These are phyloP conservation scores for Lignosus rhinocerotis DNA, from an alignment of 1,284 basidiomycete species.

Conservation along the genomic window DNA sequence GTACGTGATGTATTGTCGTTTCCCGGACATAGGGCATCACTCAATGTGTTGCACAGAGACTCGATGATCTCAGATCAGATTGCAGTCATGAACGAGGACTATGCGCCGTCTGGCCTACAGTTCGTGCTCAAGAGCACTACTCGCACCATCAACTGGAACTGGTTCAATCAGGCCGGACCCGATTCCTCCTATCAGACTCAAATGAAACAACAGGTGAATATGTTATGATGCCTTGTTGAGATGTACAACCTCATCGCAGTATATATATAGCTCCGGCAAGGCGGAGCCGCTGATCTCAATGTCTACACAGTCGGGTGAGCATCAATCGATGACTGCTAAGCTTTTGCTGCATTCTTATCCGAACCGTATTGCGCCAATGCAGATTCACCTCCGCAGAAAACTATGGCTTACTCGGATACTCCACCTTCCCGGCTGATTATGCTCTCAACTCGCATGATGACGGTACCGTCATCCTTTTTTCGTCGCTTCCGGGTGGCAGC, in stretches of 20 bases:
- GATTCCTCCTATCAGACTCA: constrained; percentile 40
- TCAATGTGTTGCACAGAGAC: constrained; percentile 31
- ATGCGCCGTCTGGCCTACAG: constrained; percentile 41
- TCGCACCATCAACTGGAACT: constrained; percentile 47
- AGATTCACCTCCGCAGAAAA: constrained; percentile 38
- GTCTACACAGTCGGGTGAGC: constrained; percentile 51
- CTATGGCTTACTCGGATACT: constrained; percentile 48
- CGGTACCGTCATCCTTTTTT: constrained; percentile 51
- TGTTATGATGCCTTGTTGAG: neutral
- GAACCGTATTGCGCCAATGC: neutral
- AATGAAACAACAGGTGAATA: constrained; percentile 45
- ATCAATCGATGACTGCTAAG: neutral
- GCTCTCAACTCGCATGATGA: constrained; percentile 41
- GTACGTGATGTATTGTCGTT: constrained; percentile 29
- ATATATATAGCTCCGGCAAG: constrained; percentile 37
- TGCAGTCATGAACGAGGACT: constrained; percentile 48
- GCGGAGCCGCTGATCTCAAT: constrained; percentile 46
- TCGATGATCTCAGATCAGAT: constrained; percentile 44
- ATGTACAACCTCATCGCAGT: neutral
- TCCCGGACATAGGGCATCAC: too few relatives aligned
- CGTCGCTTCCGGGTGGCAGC: constrained; percentile 50
- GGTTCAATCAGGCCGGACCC: constrained; percentile 49
- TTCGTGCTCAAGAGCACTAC: constrained; percentile 46
- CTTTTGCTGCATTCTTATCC: neutral
- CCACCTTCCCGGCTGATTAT: constrained; percentile 51